phyloP scores from a whole-genome alignment of 2,329 filamentous ascomycete species.

The Zasmidium citrigriseum region DNA sequence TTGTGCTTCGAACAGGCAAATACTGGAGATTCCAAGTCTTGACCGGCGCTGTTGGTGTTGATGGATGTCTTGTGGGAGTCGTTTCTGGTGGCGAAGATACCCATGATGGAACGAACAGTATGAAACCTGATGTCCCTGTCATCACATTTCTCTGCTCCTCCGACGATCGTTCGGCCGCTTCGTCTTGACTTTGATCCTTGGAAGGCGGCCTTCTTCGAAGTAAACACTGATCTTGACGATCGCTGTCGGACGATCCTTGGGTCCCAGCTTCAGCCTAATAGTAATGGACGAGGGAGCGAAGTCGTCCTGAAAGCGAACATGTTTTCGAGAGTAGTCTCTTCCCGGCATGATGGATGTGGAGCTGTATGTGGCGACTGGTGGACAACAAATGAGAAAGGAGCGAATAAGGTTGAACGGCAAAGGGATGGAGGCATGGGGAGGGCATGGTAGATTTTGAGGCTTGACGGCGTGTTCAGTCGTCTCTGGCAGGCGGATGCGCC shows the following conservation, averaged over 20 bases:
- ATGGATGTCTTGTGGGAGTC: neutral
- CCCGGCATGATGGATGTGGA: conserved; percentile 4
- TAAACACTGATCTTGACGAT: conserved; percentile 33
- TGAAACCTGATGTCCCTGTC: conserved; percentile 64
- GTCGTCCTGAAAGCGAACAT: conserved; percentile 30
- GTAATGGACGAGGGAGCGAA: conserved; percentile 28
- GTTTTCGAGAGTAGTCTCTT: conserved; percentile 3
- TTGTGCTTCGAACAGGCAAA: no score
- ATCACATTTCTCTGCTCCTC: conserved; percentile 61
- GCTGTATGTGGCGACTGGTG: neutral
- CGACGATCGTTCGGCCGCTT: conserved; percentile 23
- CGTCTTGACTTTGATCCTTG: conserved; percentile 32
- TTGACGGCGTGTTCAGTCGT: neutral
- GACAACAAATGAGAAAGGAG: neutral
- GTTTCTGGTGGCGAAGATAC: neutral
- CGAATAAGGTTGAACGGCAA: neutral
- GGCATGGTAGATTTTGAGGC: neutral
- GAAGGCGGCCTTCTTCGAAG: conserved; percentile 30
- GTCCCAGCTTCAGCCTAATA: conserved; percentile 31
- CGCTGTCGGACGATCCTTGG: conserved; percentile 24
- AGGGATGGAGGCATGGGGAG: neutral
- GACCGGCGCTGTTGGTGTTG: neutral
- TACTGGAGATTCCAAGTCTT: no score
- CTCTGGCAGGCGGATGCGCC: neutral
- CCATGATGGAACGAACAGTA: conserved; percentile 41